Percentiles rank a stretch among this genome's conserved stretches.
These are phyloP conservation scores for Adiantum capillusveneris DNA, from an alignment of 75 land plant species.

Conservation along the genomic window DNA sequence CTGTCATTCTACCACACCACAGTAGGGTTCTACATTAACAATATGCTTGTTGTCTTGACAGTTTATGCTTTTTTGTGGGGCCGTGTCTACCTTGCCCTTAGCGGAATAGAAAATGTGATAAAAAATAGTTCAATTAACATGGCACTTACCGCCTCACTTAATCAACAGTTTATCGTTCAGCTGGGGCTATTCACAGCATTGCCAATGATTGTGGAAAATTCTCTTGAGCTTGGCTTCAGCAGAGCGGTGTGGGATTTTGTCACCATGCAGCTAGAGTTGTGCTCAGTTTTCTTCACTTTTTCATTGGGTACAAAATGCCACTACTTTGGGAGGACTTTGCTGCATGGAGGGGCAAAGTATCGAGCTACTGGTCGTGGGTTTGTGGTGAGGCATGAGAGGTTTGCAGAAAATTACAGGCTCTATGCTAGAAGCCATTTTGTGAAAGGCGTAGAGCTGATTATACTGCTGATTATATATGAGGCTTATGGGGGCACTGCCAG, in stretches of 20 bases:
- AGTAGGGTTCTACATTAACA: slow-evolving; percentile 9
- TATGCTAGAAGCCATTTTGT: slow-evolving; percentile 32
- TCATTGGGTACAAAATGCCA: slow-evolving; percentile 37
- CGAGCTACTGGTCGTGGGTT: slow-evolving; percentile 36
- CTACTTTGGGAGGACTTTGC: slow-evolving; percentile 34
- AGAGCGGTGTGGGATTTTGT: slow-evolving; percentile 33
- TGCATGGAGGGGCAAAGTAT: slow-evolving; percentile 38
- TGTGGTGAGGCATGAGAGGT: slow-evolving; percentile 34
- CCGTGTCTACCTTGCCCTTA: slow-evolving; percentile 8
- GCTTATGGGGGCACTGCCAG: slow-evolving; percentile 9
- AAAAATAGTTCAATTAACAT: slow-evolving; percentile 5
- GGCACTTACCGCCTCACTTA: slow-evolving; percentile 22
- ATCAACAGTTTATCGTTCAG: slow-evolving; percentile 32
- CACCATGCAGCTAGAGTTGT: slow-evolving; percentile 35
- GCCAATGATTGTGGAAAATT: slow-evolving; percentile 32
- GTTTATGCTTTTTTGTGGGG: slow-evolving; percentile 9
- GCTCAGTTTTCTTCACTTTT: slow-evolving; percentile 35
- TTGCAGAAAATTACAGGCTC: slow-evolving; percentile 28
- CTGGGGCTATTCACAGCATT: slow-evolving; percentile 30
- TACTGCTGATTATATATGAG: slow-evolving; percentile 24
- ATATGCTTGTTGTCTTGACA: background rate
- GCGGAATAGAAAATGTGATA: slow-evolving; percentile 10
- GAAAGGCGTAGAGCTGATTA: slow-evolving; percentile 25
- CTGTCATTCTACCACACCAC: slow-evolving; percentile 17
- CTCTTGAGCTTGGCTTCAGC: slow-evolving; percentile 25